These are phyloP conservation scores for Ceratobasidium sp. DNA, from an alignment of 1,284 basidiomycete species.

Conservation along the genomic window DNA sequence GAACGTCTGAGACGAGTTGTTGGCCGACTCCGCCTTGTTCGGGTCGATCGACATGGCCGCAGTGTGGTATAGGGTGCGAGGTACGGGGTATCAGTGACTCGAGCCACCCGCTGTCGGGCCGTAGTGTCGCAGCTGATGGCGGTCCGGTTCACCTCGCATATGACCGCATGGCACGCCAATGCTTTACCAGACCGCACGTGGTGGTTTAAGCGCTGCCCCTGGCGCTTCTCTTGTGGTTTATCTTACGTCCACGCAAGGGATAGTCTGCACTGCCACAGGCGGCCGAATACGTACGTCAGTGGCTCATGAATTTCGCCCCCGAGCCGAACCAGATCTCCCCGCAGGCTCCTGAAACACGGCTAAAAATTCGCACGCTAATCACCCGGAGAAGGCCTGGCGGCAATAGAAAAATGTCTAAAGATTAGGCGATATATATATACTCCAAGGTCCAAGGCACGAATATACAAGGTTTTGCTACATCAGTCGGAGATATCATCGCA, in stretches of 20 bases:
- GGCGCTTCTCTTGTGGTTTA: not conserved
- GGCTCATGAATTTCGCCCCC: not conserved
- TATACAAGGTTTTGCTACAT: constrained; percentile 12
- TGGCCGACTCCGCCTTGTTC: constrained; percentile 12
- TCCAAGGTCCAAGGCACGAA: not conserved
- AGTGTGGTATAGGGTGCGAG: constrained; percentile 9
- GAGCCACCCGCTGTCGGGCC: constrained; percentile 21
- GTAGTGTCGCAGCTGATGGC: constrained; percentile 12
- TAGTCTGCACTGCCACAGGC: not conserved
- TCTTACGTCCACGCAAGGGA: not conserved
- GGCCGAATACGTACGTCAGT: not conserved
- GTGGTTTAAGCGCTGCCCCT: not conserved
- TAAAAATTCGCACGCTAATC: not conserved
- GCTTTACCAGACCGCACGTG: constrained; percentile 2
- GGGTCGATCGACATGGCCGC: constrained; percentile 33
- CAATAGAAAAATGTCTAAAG: not conserved
- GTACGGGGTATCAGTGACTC: not conserved
- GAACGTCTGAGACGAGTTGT: constrained; percentile 39
- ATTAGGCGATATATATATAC: not conserved
- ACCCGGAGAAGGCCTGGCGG: not conserved
- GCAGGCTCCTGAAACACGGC: not conserved
- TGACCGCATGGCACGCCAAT: constrained; percentile 19
- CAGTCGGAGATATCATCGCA: constrained; percentile 7
- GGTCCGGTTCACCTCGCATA: not conserved
- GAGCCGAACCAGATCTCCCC: not conserved